These are phyloP conservation scores for Entomortierella parvispora DNA, from an alignment of 192 early-diverging fungal genomes.

Conservation along the genomic window DNA sequence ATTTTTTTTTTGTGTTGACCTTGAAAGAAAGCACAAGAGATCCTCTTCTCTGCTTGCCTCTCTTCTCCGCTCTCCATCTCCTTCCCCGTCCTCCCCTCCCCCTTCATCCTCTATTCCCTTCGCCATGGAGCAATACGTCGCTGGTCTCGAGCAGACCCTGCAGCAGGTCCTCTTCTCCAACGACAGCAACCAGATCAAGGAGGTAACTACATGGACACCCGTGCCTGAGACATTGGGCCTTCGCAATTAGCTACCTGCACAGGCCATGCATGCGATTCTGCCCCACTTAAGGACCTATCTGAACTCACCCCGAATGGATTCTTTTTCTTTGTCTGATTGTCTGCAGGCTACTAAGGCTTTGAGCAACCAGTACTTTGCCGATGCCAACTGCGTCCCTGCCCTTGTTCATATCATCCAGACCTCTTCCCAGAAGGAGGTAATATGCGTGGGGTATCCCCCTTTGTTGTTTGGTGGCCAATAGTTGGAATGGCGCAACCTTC, in stretches of 20 bases:
- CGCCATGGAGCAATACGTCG: conserved; percentile 65
- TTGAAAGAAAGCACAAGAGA: no score
- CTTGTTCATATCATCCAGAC: conserved; percentile 77
- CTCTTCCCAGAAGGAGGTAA: conserved; percentile 66
- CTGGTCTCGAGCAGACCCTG: conserved; percentile 64
- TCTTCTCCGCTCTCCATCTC: conserved; percentile 2
- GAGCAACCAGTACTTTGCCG: conserved; percentile 77
- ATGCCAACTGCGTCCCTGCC: conserved; percentile 81
- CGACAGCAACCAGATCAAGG: conserved; percentile 65
- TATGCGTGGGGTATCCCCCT: background rate
- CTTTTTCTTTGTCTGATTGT: background rate
- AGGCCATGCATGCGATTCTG: no score
- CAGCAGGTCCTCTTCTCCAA: conserved; percentile 63
- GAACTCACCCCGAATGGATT: background rate
- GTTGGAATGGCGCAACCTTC: no score
- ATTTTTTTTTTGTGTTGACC: conserved; percentile 1
- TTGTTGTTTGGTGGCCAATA: background rate
- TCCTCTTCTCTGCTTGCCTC: background rate
- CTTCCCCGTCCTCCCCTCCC: background rate
- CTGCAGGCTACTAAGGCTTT: conserved; percentile 77
- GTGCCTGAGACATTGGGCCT: conserved; percentile 5
- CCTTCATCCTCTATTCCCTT: conserved; percentile 2
- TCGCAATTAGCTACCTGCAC: background rate
- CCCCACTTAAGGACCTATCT: no score
- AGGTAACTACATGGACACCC: conserved; percentile 22